Evolutionary conservation across 1,284 basidiomycete species (phyloP), one percentile per base, ranked within the genome.

Genomic region (Dichomitus squalens): DNA sequence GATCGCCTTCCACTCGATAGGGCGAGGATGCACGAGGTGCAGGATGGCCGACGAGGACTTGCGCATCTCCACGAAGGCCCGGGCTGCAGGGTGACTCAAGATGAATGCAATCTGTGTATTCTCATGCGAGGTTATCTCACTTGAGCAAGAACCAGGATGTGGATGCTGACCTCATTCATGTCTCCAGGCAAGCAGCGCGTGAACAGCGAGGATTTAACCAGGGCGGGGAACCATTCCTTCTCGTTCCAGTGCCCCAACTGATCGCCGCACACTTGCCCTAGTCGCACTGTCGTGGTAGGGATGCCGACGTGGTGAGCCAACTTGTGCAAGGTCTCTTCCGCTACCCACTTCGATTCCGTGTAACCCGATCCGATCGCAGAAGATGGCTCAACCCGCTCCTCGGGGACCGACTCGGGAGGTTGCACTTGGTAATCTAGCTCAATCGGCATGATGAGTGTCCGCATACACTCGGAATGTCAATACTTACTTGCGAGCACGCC

Each of bases 171-270:
- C n/a, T 52, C 50, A 21, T 53, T 29, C 11, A 47, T 31, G 29
- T 57, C 53, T 38, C 58, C 53, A 0, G 73, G 73, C 7, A 77
- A 54, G 9, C 48, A 66, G 2, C 66, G 64, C 1, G 73, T 60
- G 9, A 62, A 55, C 0, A 67, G 25, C 12, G 67, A 66, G 0
- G 72, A 73, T 49, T 74, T 70, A 20, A 80, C 69, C 2, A 81
- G 65, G 34, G 71, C 68, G 1, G 79, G 78, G 6, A 80, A 65
- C 79, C 79, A 81, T 50, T 81, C 79, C 14, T 65, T 69, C 34
- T 68, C 63, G 25, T 73, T 75, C 79, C 80, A 81, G 14, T 67
- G 68, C 1, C 79, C 80, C 51, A 70, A 72, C 3, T 57, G 51
- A 4, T 64, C 58, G 0, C 79, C 77, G 35, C 71, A 70, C n/a